These are phyloP conservation scores for Cyberlindnera bimundalis DNA, from an alignment of 805 yeast genomes.

Conservation along the genomic window DNA sequence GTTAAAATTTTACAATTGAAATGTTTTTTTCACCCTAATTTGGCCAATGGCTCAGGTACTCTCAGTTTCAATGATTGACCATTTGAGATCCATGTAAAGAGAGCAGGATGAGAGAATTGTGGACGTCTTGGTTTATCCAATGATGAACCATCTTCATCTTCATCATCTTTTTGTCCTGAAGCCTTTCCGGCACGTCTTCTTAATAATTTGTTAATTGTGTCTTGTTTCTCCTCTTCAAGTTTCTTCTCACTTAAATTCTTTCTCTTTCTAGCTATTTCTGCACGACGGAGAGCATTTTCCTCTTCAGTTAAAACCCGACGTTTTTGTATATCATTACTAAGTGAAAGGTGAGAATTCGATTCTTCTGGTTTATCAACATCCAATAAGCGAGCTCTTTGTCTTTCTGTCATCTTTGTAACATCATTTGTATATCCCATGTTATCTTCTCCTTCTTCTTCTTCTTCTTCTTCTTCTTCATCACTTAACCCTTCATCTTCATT, in stretches of 20 bases:
- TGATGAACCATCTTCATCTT: slow-evolving; percentile 10
- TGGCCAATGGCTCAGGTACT: slow-evolving; percentile 21
- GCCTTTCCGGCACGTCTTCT: slow-evolving; percentile 76
- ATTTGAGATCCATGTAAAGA: slow-evolving; percentile 24
- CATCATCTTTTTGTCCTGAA: slow-evolving; percentile 20
- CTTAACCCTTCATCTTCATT: slow-evolving; percentile 26
- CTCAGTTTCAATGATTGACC: slow-evolving; percentile 13
- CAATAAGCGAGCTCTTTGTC: slow-evolving; percentile 25
- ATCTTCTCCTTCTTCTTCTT: slow-evolving; percentile 24
- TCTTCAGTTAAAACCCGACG: slow-evolving; percentile 73
- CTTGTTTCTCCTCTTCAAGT: slow-evolving; percentile 88
- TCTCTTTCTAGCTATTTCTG: slow-evolving; percentile 86
- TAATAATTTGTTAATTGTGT: slow-evolving; percentile 81
- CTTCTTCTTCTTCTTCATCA: slow-evolving; percentile 24
- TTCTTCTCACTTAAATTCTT: slow-evolving; percentile 79
- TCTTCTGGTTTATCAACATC: slow-evolving; percentile 1
- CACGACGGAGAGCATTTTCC: slow-evolving; percentile 73
- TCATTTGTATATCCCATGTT: slow-evolving; percentile 12
- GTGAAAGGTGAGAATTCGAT: slow-evolving; percentile 12
- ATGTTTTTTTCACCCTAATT: not conserved
- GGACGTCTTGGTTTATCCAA: slow-evolving; percentile 26
- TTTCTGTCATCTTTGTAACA: slow-evolving; percentile 28
- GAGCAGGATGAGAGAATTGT: slow-evolving; percentile 21
- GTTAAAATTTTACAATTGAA: too few species aligned
- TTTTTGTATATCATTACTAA: slow-evolving; percentile 28